Evolutionary conservation across 106 monocot species (phyloP).

Genomic region (Dioscorea zingiberensis): DNA sequence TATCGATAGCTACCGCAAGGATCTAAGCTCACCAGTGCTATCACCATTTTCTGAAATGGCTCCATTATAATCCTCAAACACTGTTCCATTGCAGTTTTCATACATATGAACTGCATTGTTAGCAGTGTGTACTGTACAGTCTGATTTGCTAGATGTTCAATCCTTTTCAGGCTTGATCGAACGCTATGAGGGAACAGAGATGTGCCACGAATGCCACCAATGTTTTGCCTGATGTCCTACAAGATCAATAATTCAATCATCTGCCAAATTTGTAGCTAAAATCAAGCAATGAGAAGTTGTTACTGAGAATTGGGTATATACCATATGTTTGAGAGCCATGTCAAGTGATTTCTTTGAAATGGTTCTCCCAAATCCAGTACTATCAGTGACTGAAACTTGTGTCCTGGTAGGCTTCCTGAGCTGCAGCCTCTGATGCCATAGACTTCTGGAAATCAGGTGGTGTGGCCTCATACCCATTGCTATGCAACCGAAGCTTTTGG

Average conservation of each 20-base stretch:
- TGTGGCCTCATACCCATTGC: constrained; percentile 38
- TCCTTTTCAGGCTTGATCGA: constrained; percentile 44
- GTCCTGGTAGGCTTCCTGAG: constrained; percentile 23
- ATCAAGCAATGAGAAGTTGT: too few species aligned
- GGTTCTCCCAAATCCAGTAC: constrained; percentile 79
- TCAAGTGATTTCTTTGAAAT: constrained; percentile 95
- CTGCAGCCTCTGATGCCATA: constrained; percentile 9
- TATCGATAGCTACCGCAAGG: constrained; percentile 71
- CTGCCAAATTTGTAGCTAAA: too few species aligned
- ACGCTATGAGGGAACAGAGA: constrained; percentile 93
- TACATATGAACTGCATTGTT: constrained; percentile 46
- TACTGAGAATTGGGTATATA: too few species aligned
- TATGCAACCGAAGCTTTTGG: constrained; percentile 22
- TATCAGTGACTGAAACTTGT: constrained; percentile 41
- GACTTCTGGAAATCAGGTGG: constrained; percentile 33
- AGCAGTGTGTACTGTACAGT: constrained; percentile 31
- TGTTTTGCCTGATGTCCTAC: constrained; percentile 84
- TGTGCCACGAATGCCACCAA: constrained; percentile 66
- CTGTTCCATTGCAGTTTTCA: constrained; percentile 16
- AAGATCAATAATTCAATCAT: too few species aligned
- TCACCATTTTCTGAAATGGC: constrained; percentile 25
- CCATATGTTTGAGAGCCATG: constrained; percentile 96
- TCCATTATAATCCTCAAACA: constrained; percentile 20
- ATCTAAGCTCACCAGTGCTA: constrained; percentile 46
- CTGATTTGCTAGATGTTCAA: too few species aligned